Evolutionary conservation across 805 yeast species (phyloP).

Genomic region (Candida jianshihensis): DNA sequence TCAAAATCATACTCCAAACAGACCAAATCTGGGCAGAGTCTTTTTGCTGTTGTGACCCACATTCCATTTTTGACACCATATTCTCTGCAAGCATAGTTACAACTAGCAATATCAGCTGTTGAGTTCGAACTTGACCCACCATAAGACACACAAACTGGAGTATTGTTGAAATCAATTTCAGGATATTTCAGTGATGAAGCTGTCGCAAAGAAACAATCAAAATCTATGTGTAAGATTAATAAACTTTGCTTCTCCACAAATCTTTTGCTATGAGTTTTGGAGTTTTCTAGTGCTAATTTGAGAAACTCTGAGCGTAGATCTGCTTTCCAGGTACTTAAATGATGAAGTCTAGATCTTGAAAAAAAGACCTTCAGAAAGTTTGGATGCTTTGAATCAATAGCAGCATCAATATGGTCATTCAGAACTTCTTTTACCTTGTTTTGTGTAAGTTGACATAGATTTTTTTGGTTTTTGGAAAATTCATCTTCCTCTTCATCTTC

Average conservation of each 20-base stretch:
- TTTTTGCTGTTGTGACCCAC: constrained; percentile 72
- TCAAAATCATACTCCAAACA: constrained; percentile 69
- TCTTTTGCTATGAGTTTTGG: neutral
- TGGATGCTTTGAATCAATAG: constrained; percentile 66
- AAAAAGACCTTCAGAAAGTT: constrained; percentile 67
- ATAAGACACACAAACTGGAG: constrained; percentile 59
- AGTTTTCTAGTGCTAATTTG: constrained; percentile 32
- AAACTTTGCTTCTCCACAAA: neutral
- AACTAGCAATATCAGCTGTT: constrained; percentile 82
- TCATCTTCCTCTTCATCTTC: neutral
- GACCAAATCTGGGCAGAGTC: constrained; percentile 57
- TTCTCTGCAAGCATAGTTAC: constrained; percentile 82
- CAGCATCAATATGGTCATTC: constrained; percentile 4
- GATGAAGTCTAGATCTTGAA: constrained; percentile 79
- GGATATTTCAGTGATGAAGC: constrained; percentile 62
- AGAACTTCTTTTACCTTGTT: constrained; percentile 5
- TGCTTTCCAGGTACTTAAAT: constrained; percentile 81
- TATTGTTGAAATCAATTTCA: constrained; percentile 36
- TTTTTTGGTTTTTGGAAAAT: neutral
- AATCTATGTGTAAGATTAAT: constrained; percentile 74
- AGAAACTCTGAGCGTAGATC: constrained; percentile 60
- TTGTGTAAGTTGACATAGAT: constrained; percentile 7
- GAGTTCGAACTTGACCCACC: constrained; percentile 27
- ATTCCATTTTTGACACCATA: constrained; percentile 79
- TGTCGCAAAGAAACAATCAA: constrained; percentile 90